Evolutionary conservation across 805 yeast genomes (phyloP).

Genomic region (Hanseniaspora osmophila): DNA sequence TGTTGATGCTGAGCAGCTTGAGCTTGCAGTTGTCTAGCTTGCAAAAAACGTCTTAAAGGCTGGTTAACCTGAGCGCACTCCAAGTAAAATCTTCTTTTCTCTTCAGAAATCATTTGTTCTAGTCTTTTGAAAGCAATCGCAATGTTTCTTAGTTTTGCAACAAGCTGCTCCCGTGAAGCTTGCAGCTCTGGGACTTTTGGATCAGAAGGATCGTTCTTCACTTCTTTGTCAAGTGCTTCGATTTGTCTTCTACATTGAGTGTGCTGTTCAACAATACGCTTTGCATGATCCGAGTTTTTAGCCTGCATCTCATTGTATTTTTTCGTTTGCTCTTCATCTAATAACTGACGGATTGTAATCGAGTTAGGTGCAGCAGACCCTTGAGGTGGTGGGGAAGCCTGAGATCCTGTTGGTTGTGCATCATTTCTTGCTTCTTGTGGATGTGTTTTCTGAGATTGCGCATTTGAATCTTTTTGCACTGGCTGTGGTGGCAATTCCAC

Average conservation of each 20-base stretch:
- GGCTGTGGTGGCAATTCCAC: conserved; percentile 6
- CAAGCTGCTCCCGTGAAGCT: conserved; percentile 16
- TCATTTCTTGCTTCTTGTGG: conserved; percentile 2
- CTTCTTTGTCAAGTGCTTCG: conserved; percentile 18
- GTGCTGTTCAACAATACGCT: conserved; percentile 19
- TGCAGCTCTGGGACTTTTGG: conserved; percentile 16
- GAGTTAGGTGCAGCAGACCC: too few species aligned
- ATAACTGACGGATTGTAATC: conserved; percentile 12
- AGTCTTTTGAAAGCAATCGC: conserved; percentile 16
- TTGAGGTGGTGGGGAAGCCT: too few species aligned
- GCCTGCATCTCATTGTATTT: conserved; percentile 17
- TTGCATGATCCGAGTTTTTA: conserved; percentile 18
- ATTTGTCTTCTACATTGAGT: conserved; percentile 18
- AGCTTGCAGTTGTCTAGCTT: conserved; percentile 15
- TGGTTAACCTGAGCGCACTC: conserved; percentile 23
- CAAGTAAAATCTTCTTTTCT: conserved; percentile 20
- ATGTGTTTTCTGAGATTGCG: conserved; percentile 2
- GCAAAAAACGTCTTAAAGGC: conserved; percentile 18
- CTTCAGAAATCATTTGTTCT: conserved; percentile 18
- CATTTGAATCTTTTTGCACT: conserved; percentile 2
- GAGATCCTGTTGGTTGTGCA: too few species aligned
- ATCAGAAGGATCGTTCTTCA: conserved; percentile 14
- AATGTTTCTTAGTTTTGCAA: conserved; percentile 15
- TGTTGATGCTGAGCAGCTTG: conserved; percentile 3
- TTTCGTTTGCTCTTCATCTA: conserved; percentile 20